Percentiles rank a stretch among this genome's conserved stretches.
phyloP scores from a whole-genome alignment of 2,329 filamentous ascomycete species.

The Orbilia oligospora region DNA sequence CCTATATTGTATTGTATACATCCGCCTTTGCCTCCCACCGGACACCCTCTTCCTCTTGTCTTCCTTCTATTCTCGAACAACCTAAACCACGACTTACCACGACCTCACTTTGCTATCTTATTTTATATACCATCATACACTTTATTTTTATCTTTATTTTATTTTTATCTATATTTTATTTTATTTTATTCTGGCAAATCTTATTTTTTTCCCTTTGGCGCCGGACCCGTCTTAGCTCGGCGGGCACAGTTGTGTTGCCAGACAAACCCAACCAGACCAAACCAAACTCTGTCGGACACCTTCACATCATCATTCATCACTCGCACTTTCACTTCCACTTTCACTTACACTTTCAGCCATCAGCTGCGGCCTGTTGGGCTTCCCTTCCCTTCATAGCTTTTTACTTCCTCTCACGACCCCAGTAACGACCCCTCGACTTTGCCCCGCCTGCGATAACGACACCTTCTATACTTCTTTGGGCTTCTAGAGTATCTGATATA shows the following conservation, averaged over 20 bases:
- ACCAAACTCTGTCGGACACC: conserved; percentile 2
- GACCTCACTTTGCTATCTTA: too few relatives aligned
- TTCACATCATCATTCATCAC: neutral
- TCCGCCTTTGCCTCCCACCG: neutral
- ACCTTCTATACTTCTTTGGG: conserved; percentile 23
- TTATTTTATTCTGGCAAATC: neutral
- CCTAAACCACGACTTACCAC: too few relatives aligned
- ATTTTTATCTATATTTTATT: conserved; percentile 12
- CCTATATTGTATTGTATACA: neutral
- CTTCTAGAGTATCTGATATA: conserved; percentile 1
- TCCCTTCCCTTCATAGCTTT: conserved; percentile 15
- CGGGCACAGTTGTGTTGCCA: too few relatives aligned
- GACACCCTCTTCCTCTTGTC: neutral
- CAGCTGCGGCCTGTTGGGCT: conserved; percentile 7
- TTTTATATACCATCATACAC: too few relatives aligned
- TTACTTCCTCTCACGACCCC: conserved; percentile 10
- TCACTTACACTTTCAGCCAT: conserved; percentile 11
- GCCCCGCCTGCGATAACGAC: conserved; percentile 39
- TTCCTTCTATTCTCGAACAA: too few relatives aligned
- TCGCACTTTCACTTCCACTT: neutral
- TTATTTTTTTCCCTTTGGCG: conserved; percentile 41
- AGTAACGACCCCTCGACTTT: conserved; percentile 23
- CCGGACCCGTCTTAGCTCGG: neutral
- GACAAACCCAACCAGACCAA: too few relatives aligned
- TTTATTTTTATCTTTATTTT: conserved; percentile 1